Base-by-base conservation (phyloP, 805 yeast genomes). In the Ogataea degrootiae region DNA sequence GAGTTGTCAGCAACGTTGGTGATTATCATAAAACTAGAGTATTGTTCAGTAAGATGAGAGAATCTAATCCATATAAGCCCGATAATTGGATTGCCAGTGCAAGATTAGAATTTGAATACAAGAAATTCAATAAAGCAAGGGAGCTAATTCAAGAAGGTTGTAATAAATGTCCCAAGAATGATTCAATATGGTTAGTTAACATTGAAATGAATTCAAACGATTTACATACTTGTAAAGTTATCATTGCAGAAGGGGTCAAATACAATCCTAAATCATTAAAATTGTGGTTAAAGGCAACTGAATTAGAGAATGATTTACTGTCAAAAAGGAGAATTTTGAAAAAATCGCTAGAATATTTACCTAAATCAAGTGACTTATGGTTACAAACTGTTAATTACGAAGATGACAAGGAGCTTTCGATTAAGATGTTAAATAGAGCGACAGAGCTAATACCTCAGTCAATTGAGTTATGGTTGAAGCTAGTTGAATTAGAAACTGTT, bases 11-110 rank as follows among this genome's bases (percentile, higher is more conserved):
- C 42, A 63, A 65, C 38, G 55, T 77, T 36, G 87, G 82, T 4
- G 91, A 87, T 52, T 64, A 82, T 3, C 69, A 70, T 39, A 80
- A 77, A 50, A 79, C 83, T 35, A 68, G 94, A 35, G 59, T 72
- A 2, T 69, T 89, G 8, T 71, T 91, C 41, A 69, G 77, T n/a
- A 82, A 89, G 3, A 74, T 87, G 53, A 73, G 95, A 34, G 79
- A 77, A 53, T 69, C 88, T 0, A 85, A 87, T 56, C 96, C 97
- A 0, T 65, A 68, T 38, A 83, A 82, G 48, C 77, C 96, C 0
- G 77, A 78, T 42, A 87, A 85, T 5, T 92, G 96, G 96, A 85
- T 92, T 21, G 88, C 95, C 0, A 79, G 89, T 42, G 95, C 96
- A 0, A 67, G 88, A 41, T 61, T 89, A 9, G 98, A 92, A 59